Conservation (phyloP, 78 protist species). For the Dictyostelium purpureum region DNA sequence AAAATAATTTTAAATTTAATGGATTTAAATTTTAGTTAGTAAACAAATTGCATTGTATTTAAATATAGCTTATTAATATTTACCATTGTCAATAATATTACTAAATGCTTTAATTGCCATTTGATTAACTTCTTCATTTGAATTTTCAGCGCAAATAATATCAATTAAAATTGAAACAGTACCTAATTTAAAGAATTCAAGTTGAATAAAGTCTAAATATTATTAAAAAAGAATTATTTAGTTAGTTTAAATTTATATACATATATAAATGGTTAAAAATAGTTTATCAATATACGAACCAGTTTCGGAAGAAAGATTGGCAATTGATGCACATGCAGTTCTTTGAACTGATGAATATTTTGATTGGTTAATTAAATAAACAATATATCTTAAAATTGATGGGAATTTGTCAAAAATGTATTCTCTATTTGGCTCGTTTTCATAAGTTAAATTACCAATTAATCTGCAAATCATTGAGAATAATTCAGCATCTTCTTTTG, state of each 20-base stretch:
- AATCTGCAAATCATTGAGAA: conserved; percentile 38
- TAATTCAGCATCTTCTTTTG: too few species aligned
- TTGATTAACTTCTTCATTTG: conserved; percentile 1
- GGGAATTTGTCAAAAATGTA: not conserved
- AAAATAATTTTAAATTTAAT: not conserved
- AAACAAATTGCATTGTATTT: not conserved
- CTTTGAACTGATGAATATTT: not conserved
- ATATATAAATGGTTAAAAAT: not conserved
- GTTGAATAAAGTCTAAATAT: not conserved
- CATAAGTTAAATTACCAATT: conserved; percentile 53
- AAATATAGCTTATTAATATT: not conserved
- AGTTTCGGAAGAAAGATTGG: conserved; percentile 32
- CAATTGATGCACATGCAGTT: conserved; percentile 17
- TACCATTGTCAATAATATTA: conserved; percentile 33
- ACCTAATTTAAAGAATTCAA: conserved; percentile 23
- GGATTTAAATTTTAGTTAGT: not conserved
- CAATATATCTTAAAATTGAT: not conserved
- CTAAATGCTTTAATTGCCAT: conserved; percentile 36
- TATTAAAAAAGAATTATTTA: not conserved
- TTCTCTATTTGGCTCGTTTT: conserved; percentile 13
- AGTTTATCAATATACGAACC: not conserved
- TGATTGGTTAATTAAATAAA: not conserved
- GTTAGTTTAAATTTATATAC: not conserved
- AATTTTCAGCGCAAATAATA: not conserved
- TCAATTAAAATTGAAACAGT: conserved; percentile 10